These are phyloP conservation scores for Acanthamoeba culbertsoni DNA, from an alignment of 208 protist species.

Conservation along the genomic window DNA sequence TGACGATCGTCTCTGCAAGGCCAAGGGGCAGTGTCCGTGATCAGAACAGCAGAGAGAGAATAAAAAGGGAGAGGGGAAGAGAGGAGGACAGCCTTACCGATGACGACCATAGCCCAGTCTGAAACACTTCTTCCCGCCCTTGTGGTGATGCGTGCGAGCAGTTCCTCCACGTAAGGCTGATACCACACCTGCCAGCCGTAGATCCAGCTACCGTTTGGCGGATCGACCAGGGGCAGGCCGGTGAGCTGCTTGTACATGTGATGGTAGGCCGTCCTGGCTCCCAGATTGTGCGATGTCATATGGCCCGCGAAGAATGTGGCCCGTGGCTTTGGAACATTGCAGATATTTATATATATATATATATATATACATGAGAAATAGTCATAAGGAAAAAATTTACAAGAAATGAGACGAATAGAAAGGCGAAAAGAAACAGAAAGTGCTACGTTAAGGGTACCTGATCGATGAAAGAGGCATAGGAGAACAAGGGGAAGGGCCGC, in stretches of 20 bases:
- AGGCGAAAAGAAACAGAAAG: background rate
- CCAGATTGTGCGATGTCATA: background rate
- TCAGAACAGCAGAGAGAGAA: background rate
- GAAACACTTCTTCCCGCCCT: background rate
- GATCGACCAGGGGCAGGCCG: background rate
- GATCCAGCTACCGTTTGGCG: background rate
- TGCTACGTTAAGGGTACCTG: too few relatives aligned
- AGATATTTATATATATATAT: too few relatives aligned
- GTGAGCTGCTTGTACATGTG: background rate
- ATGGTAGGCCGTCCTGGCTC: background rate
- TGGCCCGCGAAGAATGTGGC: constrained; percentile 6
- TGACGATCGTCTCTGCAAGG: background rate
- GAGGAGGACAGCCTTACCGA: background rate
- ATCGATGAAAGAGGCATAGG: background rate
- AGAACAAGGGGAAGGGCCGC: background rate
- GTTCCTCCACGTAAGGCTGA: background rate
- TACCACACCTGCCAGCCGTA: constrained; percentile 48
- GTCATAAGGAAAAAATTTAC: background rate
- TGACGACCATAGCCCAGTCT: background rate
- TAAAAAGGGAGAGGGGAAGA: background rate
- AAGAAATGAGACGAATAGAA: background rate
- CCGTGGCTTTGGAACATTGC: background rate
- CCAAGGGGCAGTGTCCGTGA: background rate
- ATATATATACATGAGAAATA: too few relatives aligned
- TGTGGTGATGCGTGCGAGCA: background rate